Percentiles rank a stretch among this genome's conserved stretches.
phyloP scores from a whole-genome alignment of 1,284 basidiomycete genomes.

The Ganoderma lingzhi region DNA sequence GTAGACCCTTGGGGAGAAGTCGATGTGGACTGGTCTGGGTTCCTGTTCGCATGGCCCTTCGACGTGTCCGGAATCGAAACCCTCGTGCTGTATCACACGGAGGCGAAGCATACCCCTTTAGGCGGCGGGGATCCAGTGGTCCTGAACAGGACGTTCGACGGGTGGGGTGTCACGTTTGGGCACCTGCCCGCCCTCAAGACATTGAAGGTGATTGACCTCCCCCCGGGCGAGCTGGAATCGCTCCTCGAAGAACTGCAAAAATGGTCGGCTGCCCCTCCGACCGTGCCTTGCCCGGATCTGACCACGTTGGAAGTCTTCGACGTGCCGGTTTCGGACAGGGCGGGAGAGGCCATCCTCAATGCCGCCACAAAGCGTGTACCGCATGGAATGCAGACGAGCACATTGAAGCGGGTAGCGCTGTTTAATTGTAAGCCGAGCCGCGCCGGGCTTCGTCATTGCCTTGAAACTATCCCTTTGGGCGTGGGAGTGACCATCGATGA shows the following conservation, averaged over 20 bases:
- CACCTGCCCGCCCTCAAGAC: slow-evolving; percentile 1
- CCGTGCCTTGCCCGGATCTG: neutral
- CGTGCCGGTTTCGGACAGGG: neutral
- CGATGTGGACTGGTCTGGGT: neutral
- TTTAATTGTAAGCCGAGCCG: neutral
- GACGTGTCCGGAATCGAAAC: slow-evolving; percentile 8
- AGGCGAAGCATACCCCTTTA: neutral
- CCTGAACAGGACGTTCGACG: neutral
- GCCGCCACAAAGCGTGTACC: neutral
- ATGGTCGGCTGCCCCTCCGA: neutral
- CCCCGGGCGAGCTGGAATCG: neutral
- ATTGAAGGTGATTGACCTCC: neutral
- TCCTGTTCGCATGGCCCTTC: neutral
- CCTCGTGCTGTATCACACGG: slow-evolving; percentile 13
- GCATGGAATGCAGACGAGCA: neutral
- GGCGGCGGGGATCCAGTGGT: neutral
- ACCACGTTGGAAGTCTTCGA: neutral
- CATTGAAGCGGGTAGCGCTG: neutral
- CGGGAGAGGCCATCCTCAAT: neutral
- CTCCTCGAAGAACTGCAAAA: neutral
- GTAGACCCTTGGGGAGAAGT: neutral
- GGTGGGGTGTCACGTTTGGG: neutral
- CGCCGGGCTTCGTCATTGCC: neutral
- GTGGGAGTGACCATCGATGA: neutral
- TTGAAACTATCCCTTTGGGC: neutral